Base-by-base conservation (phyloP, 2,329 filamentous ascomycete species). In the Elsinoe necatrix region DNA sequence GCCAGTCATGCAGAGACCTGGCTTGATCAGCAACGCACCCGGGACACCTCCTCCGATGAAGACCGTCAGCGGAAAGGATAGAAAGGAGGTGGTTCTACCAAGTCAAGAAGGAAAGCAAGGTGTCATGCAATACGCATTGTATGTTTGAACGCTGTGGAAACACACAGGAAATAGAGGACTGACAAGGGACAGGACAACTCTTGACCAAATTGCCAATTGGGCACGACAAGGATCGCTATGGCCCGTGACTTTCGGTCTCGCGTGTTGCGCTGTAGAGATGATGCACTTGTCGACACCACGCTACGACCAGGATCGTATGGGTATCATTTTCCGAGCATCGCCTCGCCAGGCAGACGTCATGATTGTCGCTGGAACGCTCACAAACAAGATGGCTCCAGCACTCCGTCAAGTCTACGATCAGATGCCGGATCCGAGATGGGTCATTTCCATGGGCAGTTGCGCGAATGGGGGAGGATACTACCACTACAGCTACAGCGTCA, bases 361-460 rank as follows among this genome's bases (percentile, higher is more conserved):
- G 89, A 93, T 95, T 66, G 89, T 95, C 20, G 89, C 89, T 23
- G 89, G 89, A 50, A 95, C 89, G n/a, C 79, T 95, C 58, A 92
- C 88, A 62, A 95, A 95, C 79, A 95, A 95, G 77, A 95, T 95
- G 89, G 89, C 88, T 0, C 88, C 89, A 1, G 89, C 89, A 27
- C 76, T 95, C 64, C 80, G 89, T 69, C 87, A 92, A 73, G 85
- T 93, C 59, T 95, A 95, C 75, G 89, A 95, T 72, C 89, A 95
- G 76, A 95, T 95, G 89, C 88, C 89, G 34, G 89, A 95, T 31
- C 89, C 89, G 16, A 80, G 85, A 67, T 95, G 89, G 88, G 88
- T 90, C 29, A 79, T 85, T 67, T 85, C 81, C 64, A 90, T 91
- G 87, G 87, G 87, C n/a, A 86, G 81, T 65, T 91, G 87, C 69